These are phyloP conservation scores for Hypholoma fasciculare DNA, from an alignment of 768 basidiomycete species.

Conservation along the genomic window DNA sequence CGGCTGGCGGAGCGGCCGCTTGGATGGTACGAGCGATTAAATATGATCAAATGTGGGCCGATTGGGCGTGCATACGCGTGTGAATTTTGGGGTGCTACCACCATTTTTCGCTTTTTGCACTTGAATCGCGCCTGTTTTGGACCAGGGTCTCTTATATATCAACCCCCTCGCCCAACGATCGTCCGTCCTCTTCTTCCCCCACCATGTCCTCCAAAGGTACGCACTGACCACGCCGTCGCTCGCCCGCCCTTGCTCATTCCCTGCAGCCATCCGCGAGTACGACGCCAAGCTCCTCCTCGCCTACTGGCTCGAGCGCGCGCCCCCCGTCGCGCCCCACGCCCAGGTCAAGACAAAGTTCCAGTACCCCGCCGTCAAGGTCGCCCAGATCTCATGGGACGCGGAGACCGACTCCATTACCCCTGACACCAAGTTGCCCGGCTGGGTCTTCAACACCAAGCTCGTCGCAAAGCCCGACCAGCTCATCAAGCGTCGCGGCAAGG, in stretches of 20 bases:
- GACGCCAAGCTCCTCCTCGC: slow-evolving; percentile 97
- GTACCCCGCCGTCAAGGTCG: slow-evolving; percentile 73
- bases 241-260: slow-evolving; percentile 5
- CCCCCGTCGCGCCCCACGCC: slow-evolving; percentile 67
- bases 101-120: slow-evolving; percentile 10
- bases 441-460: slow-evolving; percentile 85
- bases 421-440: slow-evolving; percentile 61
- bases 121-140: slow-evolving; percentile 19
- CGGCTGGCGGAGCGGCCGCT: not conserved
- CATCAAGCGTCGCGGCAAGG: slow-evolving; percentile 99
- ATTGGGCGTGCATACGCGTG: slow-evolving; percentile 20
- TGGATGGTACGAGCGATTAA: slow-evolving; percentile 4
- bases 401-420: slow-evolving; percentile 57
- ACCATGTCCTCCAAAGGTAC: slow-evolving; percentile 49
- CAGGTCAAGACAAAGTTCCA: slow-evolving; percentile 56
- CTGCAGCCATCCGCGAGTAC: slow-evolving; percentile 85
- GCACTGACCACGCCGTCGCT: slow-evolving; percentile 4
- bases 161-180: slow-evolving; percentile 11
- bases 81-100: slow-evolving; percentile 28
- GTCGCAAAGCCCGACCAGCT: slow-evolving; percentile 98
- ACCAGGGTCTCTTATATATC: slow-evolving; percentile 26
- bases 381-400: slow-evolving; percentile 86
- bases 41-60: slow-evolving; percentile 13
- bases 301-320: slow-evolving; percentile 95
- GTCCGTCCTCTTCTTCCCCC: slow-evolving; percentile 19